Conservation (phyloP, 768 basidiomycete species). For the Boletales sp. region DNA sequence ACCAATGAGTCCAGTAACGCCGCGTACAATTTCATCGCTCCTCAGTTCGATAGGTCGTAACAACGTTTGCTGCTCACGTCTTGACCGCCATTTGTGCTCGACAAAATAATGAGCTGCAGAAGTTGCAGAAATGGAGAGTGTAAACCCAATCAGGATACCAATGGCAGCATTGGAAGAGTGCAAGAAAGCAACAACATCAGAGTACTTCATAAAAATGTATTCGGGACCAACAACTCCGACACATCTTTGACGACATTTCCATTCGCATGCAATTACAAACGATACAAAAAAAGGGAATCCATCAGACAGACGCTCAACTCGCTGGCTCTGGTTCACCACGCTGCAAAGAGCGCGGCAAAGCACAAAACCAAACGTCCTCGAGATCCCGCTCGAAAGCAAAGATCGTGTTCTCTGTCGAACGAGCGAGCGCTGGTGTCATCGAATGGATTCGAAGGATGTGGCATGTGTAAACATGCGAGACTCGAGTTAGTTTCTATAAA, state of each 20-base stretch:
- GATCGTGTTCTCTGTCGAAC: slow-evolving; percentile 65
- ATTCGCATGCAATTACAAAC: not conserved
- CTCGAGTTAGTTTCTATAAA: slow-evolving; percentile 76
- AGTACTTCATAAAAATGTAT: slow-evolving; percentile 7
- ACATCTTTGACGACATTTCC: too few species aligned
- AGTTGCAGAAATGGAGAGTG: slow-evolving; percentile 69
- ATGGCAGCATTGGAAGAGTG: slow-evolving; percentile 22
- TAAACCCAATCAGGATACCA: slow-evolving; percentile 71
- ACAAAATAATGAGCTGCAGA: slow-evolving; percentile 56
- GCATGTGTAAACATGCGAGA: slow-evolving; percentile 79
- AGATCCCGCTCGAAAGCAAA: slow-evolving; percentile 33
- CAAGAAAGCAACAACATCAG: slow-evolving; percentile 15
- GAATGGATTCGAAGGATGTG: slow-evolving; percentile 67
- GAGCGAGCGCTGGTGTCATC: slow-evolving; percentile 65
- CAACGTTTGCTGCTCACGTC: slow-evolving; percentile 26
- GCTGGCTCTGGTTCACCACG: slow-evolving; percentile 36
- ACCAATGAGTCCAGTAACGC: slow-evolving; percentile 88
- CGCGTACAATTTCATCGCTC: slow-evolving; percentile 74
- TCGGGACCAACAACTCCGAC: too few species aligned
- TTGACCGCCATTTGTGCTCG: slow-evolving; percentile 43
- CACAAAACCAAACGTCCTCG: slow-evolving; percentile 61
- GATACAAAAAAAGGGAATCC: slow-evolving; percentile 35
- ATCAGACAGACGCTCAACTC: slow-evolving; percentile 65
- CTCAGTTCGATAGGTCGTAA: slow-evolving; percentile 65
- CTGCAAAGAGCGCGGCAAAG: slow-evolving; percentile 27